phyloP scores from a whole-genome alignment of 306 rosid genomes.

The Mimosa bimucronata region DNA sequence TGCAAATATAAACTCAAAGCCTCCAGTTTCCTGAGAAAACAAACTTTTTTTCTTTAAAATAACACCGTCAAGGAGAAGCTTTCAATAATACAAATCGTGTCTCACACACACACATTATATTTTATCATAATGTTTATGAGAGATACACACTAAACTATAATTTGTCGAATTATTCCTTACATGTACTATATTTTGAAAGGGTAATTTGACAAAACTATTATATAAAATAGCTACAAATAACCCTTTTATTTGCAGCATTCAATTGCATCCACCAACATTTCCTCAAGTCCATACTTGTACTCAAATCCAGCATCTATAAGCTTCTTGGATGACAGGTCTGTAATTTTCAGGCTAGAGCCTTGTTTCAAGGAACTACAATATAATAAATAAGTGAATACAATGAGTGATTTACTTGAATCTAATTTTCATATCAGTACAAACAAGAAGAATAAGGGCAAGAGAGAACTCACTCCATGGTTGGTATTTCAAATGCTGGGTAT shows the following conservation, averaged over 20 bases:
- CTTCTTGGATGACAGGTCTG: constrained; percentile 49
- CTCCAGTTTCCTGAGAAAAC: neutral
- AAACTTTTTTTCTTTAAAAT: neutral
- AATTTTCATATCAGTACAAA: neutral
- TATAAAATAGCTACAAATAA: neutral
- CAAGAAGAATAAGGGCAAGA: neutral
- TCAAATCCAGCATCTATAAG: constrained; percentile 47
- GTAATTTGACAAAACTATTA: neutral
- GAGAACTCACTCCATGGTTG: neutral
- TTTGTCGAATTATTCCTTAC: neutral
- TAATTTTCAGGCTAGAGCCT: neutral
- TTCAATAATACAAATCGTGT: neutral
- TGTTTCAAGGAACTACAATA: constrained; percentile 40
- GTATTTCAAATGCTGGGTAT: neutral
- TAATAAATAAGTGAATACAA: neutral
- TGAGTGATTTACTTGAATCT: neutral
- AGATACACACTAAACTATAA: neutral
- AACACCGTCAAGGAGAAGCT: neutral
- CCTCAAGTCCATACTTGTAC: constrained; percentile 46
- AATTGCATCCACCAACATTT: constrained; percentile 48
- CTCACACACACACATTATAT: neutral
- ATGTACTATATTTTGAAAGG: neutral
- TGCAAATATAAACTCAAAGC: neutral
- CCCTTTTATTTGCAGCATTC: constrained; percentile 19
- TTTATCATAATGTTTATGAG: neutral